These are phyloP conservation scores for Limnanthes douglasii DNA, from an alignment of 345 rosid species.

Conservation along the genomic window DNA sequence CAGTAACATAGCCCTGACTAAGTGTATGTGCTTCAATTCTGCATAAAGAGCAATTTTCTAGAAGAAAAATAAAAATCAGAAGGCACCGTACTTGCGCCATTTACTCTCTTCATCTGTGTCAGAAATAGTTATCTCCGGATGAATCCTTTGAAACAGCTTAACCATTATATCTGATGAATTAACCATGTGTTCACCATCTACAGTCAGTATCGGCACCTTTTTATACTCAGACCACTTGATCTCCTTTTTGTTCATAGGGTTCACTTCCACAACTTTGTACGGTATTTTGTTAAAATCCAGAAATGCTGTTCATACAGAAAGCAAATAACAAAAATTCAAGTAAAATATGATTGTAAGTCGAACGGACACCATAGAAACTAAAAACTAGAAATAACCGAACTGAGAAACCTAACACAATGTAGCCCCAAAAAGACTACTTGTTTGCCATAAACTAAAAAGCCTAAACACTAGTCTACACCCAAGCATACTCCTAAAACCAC, in stretches of 20 bases:
- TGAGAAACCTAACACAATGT: too few relatives aligned
- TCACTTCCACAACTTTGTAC: conserved; percentile 87
- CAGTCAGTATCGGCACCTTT: conserved; percentile 78
- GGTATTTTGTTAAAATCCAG: conserved; percentile 75
- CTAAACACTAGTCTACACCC: too few relatives aligned
- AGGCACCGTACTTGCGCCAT: conserved; percentile 52
- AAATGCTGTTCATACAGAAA: conserved; percentile 69
- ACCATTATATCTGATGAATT: conserved; percentile 79
- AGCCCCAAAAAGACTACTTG: too few relatives aligned
- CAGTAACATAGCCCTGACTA: too few relatives aligned
- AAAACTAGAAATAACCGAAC: too few relatives aligned
- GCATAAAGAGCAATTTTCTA: neutral
- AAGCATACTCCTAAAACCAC: too few relatives aligned
- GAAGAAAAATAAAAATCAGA: neutral
- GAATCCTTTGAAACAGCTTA: conserved; percentile 40
- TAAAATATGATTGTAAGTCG: too few relatives aligned
- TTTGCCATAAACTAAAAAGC: too few relatives aligned
- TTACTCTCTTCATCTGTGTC: conserved; percentile 56
- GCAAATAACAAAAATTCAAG: too few relatives aligned
- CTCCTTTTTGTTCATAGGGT: conserved; percentile 80
- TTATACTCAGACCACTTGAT: conserved; percentile 92
- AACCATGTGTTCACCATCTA: conserved; percentile 78
- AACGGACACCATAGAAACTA: too few relatives aligned
- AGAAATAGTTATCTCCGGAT: conserved; percentile 22
- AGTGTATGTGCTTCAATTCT: too few relatives aligned